Percentiles rank a stretch among this genome's conserved stretches.
Conservation (phyloP, 2,329 filamentous ascomycete genomes). For the Aspergillus chevalieri region DNA sequence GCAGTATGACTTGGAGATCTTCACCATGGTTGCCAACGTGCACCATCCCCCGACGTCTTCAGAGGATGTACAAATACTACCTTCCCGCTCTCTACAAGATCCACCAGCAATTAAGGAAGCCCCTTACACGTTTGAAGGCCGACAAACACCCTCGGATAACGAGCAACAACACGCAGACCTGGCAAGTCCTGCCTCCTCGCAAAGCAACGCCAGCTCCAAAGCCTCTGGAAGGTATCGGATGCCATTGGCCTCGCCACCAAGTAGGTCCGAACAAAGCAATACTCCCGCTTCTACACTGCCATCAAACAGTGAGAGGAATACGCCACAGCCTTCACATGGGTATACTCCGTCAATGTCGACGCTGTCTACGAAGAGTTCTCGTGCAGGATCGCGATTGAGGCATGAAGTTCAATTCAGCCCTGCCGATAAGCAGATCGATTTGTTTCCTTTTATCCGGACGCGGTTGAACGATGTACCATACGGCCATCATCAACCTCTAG, state of each 20-base stretch:
- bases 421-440: conserved; percentile 65
- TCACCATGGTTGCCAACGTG: conserved; percentile 75
- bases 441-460: conserved; percentile 80
- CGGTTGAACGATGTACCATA: conserved; percentile 79
- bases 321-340: conserved; percentile 32
- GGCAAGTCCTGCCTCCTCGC: conserved; percentile 60
- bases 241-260: conserved; percentile 34
- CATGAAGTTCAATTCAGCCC: conserved; percentile 77
- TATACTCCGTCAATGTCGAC: conserved; percentile 43
- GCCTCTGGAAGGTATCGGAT: conserved; percentile 42
- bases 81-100: conserved; percentile 27
- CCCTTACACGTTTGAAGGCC: conserved; percentile 64
- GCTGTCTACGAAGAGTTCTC: conserved; percentile 38
- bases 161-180: conserved; percentile 59
- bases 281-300: conserved; percentile 40
- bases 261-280: conserved; percentile 37
- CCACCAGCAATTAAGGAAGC: conserved; percentile 64
- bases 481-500: conserved; percentile 56
- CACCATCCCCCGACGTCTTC: conserved; percentile 82
- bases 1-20: conserved; percentile 88
- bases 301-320: conserved; percentile 27
- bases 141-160: conserved; percentile 67
- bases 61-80: conserved; percentile 49
- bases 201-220: conserved; percentile 56
- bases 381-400: conserved; percentile 61